Conservation (phyloP, 352 stramenopile genomes). For the Ophiocytium majus region DNA sequence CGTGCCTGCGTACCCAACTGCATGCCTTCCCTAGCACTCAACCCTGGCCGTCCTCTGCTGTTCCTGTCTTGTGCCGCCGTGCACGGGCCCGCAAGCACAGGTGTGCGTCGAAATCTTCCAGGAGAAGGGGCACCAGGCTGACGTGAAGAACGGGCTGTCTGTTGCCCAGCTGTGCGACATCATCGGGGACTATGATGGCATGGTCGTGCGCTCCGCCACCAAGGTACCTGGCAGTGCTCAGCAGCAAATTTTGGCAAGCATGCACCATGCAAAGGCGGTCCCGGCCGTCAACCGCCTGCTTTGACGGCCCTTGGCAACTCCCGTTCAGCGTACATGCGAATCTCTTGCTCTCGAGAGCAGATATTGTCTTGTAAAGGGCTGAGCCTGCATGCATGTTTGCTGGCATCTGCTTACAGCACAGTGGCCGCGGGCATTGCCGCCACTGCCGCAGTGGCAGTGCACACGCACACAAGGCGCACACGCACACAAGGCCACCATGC, state of each 20-base stretch:
- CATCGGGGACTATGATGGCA: conserved; percentile 60
- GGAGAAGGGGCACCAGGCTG: conserved; percentile 58
- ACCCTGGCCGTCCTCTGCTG: neutral
- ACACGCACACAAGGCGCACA: too few species aligned
- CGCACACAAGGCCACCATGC: too few species aligned
- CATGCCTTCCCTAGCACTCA: neutral
- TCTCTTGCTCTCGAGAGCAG: too few species aligned
- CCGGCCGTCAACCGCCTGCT: too few species aligned
- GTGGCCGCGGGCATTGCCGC: too few species aligned
- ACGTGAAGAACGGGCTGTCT: conserved; percentile 59
- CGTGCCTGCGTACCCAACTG: neutral
- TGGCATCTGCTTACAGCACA: too few species aligned
- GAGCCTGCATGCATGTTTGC: too few species aligned
- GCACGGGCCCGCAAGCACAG: conserved; percentile 4
- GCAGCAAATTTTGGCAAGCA: neutral
- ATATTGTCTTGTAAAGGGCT: too few species aligned
- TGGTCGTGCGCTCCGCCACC: conserved; percentile 61
- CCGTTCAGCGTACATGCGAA: too few species aligned
- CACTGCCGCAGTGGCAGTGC: too few species aligned
- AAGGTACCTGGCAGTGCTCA: conserved; percentile 47
- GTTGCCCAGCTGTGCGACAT: conserved; percentile 55
- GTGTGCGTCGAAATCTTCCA: conserved; percentile 62
- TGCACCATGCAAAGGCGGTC: neutral
- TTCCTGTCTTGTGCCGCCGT: neutral
- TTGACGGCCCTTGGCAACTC: too few species aligned